phyloP scores from a whole-genome alignment of 345 rosid genomes.

The Bretschneidera sinensis region DNA sequence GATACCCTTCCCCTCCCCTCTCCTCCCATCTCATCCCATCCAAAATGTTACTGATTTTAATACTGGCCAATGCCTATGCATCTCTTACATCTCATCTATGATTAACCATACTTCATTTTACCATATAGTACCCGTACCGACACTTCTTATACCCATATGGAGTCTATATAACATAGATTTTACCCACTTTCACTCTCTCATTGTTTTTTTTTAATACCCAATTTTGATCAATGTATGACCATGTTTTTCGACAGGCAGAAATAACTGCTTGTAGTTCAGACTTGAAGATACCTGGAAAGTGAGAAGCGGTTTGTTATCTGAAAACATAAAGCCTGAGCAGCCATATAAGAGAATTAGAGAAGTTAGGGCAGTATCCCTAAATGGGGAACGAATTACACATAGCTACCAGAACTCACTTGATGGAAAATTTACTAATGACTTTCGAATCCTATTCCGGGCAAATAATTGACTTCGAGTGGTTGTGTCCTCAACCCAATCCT shows the following conservation, averaged over 20 bases:
- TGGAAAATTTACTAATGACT: conserved; percentile 48
- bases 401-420: conserved; percentile 45
- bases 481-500: conserved; percentile 87
- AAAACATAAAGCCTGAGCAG: conserved; percentile 14
- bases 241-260: conserved; percentile 63
- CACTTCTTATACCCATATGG: no score
- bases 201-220: no score
- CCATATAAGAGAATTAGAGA: conserved; percentile 1
- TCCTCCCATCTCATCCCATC: no score
- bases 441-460: conserved; percentile 82
- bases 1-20: no score
- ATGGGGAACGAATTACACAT: background rate
- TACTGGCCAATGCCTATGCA: no score
- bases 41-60: no score
- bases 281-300: conserved; percentile 47
- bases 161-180: no score
- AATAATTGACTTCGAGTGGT: conserved; percentile 63
- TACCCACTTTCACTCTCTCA: no score
- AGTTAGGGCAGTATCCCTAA: background rate
- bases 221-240: conserved; percentile 53
- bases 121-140: no score
- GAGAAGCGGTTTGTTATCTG: conserved; percentile 10
- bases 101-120: no score
- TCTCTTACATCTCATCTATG: no score
- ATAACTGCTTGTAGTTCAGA: conserved; percentile 65